A percentile compares a stretch with the other conserved stretches of the same genome.
Evolutionary conservation across 1,284 basidiomycete species (phyloP).

Genomic region (Papiliotrema nemorosa): DNA sequence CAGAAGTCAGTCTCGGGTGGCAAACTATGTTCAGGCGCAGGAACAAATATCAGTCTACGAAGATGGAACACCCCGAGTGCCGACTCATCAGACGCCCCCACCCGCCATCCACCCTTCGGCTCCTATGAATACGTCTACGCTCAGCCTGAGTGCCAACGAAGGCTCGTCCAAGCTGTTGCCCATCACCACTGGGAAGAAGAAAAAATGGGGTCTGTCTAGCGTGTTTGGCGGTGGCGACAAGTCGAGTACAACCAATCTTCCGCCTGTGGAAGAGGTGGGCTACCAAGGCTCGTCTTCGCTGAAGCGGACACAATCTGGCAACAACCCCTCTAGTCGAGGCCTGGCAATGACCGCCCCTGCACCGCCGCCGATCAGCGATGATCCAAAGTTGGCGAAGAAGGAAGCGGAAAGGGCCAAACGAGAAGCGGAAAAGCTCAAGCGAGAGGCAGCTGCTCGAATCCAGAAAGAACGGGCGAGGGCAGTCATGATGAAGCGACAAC

Average conservation of each 20-base stretch:
- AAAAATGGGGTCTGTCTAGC: slow-evolving; percentile 49
- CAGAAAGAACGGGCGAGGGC: slow-evolving; percentile 81
- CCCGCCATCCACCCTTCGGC: slow-evolving; percentile 6
- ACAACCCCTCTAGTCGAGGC: slow-evolving; percentile 65
- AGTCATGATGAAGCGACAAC: slow-evolving; percentile 87
- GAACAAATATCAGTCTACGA: slow-evolving; percentile 16
- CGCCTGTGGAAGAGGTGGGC: slow-evolving; percentile 59
- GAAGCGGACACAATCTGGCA: slow-evolving; percentile 78
- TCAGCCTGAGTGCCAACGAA: not conserved
- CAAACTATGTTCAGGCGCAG: slow-evolving; percentile 29
- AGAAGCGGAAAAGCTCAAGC: slow-evolving; percentile 83
- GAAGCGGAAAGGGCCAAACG: slow-evolving; percentile 77
- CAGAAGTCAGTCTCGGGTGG: slow-evolving; percentile 15
- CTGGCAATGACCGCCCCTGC: slow-evolving; percentile 45
- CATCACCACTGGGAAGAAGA: slow-evolving; percentile 44
- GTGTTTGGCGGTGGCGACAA: slow-evolving; percentile 76
- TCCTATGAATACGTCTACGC: not conserved
- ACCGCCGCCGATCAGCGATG: slow-evolving; percentile 48
- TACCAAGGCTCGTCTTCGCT: slow-evolving; percentile 59
- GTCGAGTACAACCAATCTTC: slow-evolving; percentile 50
- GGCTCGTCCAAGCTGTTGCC: slow-evolving; percentile 11
- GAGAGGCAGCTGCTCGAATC: slow-evolving; percentile 65
- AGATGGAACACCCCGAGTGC: slow-evolving; percentile 14
- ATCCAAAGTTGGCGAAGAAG: slow-evolving; percentile 84
- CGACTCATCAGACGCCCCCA: slow-evolving; percentile 16